These are phyloP conservation scores for Penicillium fuscoglaucum DNA, from an alignment of 2,329 filamentous ascomycete species.

Conservation along the genomic window DNA sequence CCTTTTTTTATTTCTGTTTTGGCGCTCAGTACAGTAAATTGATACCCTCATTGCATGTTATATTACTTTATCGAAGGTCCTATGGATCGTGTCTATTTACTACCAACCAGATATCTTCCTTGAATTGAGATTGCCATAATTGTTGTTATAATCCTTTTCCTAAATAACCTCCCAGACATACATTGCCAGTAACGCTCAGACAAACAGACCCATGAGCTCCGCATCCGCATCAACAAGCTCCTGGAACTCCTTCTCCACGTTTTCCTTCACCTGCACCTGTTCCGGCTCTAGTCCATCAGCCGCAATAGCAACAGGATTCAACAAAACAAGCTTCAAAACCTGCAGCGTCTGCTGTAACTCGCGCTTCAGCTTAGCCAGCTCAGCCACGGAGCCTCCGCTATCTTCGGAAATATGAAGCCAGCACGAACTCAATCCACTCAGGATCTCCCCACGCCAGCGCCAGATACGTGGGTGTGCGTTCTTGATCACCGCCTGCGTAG, in stretches of 20 bases:
- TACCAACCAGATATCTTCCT: background rate
- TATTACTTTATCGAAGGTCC: background rate
- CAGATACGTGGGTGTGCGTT: conserved; percentile 70
- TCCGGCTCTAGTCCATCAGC: conserved; percentile 20
- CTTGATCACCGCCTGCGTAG: conserved; percentile 59
- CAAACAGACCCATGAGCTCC: conserved; percentile 32
- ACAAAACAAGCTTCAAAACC: conserved; percentile 34
- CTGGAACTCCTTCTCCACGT: conserved; percentile 37
- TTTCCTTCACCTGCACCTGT: conserved; percentile 27
- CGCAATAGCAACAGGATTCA: conserved; percentile 25
- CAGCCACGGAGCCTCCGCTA: conserved; percentile 1
- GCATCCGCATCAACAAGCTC: conserved; percentile 40
- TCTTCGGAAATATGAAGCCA: conserved; percentile 58
- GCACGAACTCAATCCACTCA: conserved; percentile 62
- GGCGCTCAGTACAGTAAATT: conserved; percentile 11
- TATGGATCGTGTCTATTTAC: background rate
- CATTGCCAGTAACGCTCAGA: conserved; percentile 11
- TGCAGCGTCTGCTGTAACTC: conserved; percentile 32
- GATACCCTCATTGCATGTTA: conserved; percentile 21
- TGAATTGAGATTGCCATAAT: background rate
- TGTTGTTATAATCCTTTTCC: background rate
- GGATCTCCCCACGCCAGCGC: conserved; percentile 62
- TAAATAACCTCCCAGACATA: background rate
- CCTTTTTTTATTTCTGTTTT: background rate
- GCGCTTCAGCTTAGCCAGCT: conserved; percentile 26